Base-by-base conservation (phyloP, 768 basidiomycete genomes). In the Trametes cingulata region DNA sequence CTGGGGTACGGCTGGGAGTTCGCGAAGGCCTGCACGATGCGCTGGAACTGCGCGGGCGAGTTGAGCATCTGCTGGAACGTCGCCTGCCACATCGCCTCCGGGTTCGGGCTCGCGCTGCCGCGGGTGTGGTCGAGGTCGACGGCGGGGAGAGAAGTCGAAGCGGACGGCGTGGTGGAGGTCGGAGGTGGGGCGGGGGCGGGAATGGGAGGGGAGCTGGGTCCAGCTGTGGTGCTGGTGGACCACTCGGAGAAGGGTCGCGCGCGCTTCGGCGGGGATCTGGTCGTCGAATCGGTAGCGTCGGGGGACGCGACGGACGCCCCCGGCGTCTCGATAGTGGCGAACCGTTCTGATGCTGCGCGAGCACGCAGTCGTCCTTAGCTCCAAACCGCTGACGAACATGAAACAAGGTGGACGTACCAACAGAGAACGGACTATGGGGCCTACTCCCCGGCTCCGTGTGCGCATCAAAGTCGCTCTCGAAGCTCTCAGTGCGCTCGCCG, bases 31-130 rank as follows among this genome's bases (percentile, higher is more conserved):
- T 70, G 69, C 64, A 70, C 62, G n/a, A 88, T 72, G 52, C 82
- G 80, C 58, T 87, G 85, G 52, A 88, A 77, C 64, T 87, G 85
- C 1, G 71, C 65, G 0, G 85, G 84, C 0, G 84, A 78, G 42
- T 66, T 75, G 43, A 77, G 68, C 20, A 87, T 74, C 54, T 82
- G 80, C 41, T 82, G 77, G 39, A 87, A 74, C 6, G 82, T 74
- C 6, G 76, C 69, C 61, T 84, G 82, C 39, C 85, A 74, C 9
- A 79, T 75, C 8, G 74, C 72, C 50, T 83, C 60, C 13, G 60
- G 48, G 78, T 78, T 79, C 55, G 77, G 76, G n/a, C n/a, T n/a
- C n/a, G n/a, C n/a, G n/a, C n/a, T n/a, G n/a, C 10, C 29, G 29
- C 10, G 29, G 29, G 10, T 33, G 29, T 10, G 29, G 29, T 4